These are phyloP conservation scores for Diplodia intermedia DNA, from an alignment of 2,329 filamentous ascomycete species.

Conservation along the genomic window DNA sequence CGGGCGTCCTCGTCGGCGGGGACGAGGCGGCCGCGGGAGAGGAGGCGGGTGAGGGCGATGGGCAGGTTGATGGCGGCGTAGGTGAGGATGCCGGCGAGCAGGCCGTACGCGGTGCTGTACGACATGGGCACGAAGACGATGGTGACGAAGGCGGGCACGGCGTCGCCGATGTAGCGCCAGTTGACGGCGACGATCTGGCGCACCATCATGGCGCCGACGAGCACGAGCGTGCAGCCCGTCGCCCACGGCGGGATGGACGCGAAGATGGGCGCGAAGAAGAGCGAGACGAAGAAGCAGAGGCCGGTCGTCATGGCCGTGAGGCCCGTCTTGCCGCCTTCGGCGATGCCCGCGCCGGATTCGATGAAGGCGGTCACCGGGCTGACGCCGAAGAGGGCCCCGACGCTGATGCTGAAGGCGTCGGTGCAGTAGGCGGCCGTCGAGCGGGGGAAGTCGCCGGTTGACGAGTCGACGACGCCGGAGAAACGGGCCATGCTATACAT, in stretches of 20 bases:
- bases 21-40: constrained; percentile 71
- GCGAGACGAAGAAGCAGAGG: constrained; percentile 82
- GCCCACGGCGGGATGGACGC: constrained; percentile 90
- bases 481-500: constrained; percentile 90
- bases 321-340: constrained; percentile 83
- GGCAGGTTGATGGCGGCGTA: constrained; percentile 77
- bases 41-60: constrained; percentile 71
- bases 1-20: constrained; percentile 77
- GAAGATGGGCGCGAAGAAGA: constrained; percentile 91
- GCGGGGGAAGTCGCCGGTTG: constrained; percentile 85
- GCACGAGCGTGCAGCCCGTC: constrained; percentile 67
- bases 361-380: constrained; percentile 87
- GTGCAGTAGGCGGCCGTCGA: constrained; percentile 85
- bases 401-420: constrained; percentile 80
- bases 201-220: constrained; percentile 76
- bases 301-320: constrained; percentile 80
- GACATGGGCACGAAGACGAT: constrained; percentile 87
- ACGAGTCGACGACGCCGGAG: constrained; percentile 77
- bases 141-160: constrained; percentile 82
- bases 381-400: constrained; percentile 77
- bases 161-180: constrained; percentile 84
- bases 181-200: constrained; percentile 79
- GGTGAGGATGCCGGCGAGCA: constrained; percentile 79
- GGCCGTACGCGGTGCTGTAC: constrained; percentile 85
- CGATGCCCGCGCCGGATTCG: constrained; percentile 86